Evolutionary conservation across 257 asterid genomes (phyloP), one percentile per base, ranked within the genome.

Genomic region (Gentiana straminea): DNA sequence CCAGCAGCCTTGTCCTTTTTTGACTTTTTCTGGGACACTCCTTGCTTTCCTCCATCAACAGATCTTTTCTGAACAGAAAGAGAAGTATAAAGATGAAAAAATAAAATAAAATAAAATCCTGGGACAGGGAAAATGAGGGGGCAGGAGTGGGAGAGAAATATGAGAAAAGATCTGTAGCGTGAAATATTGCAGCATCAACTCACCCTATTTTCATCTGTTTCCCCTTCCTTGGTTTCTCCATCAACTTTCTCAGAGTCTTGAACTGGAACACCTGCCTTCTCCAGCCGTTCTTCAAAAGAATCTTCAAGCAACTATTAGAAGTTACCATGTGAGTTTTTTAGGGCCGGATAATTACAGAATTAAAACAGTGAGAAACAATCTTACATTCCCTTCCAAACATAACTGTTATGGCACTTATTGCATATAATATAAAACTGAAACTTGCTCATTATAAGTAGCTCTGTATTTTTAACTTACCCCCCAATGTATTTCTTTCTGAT

Each of bases 401-500:
- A 24, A 24, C 24, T 24, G 24, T 24, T 24, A 24, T 24, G 24
- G 24, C 24, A 24, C 24, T 24, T 39, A 39, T 8, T 39, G 45
- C 45, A 39, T 5, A 8, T 39, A 39, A 39, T 41, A 1, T 41
- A 41, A 10, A 41, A 41, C 9, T 41, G 7, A 41, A 2, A 5
- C 5, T 41, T 5, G 9, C 9, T 41, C 46, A 5, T 45, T 7
- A 33, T 11, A 38, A 1, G 35, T 51, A 7, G 0, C 51, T 34
- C 43, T 47, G 54, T 59, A 41, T 52, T 4, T 56, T 52, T 33
- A 61, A 77, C 97, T 77, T 64, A 89, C 97, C 84, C 97, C 97
- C 98, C 98, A 92, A 60, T 77, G 97, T 54, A 92, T 76, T 74
- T 92, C 98, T 69, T 80, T 92, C 84, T 77, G 97, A 78, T 92